Evolutionary conservation across 2,329 filamentous ascomycete species (phyloP).

Genomic region (Cladosporium sp.): DNA sequence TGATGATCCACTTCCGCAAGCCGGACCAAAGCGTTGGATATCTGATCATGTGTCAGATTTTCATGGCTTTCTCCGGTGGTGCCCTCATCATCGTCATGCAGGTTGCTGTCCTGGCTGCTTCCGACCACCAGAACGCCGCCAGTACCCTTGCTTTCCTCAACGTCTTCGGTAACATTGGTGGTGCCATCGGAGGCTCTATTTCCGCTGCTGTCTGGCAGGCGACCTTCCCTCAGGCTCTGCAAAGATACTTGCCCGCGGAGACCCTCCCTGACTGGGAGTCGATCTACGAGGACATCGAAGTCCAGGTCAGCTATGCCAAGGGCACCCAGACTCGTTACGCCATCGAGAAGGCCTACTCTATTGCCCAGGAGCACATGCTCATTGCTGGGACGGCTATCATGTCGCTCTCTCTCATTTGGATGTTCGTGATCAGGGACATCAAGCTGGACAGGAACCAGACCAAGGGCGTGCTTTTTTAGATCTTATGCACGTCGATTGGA

Average conservation of each 20-base stretch:
- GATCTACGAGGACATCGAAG: conserved; percentile 31
- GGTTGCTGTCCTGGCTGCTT: conserved; percentile 33
- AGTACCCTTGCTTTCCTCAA: conserved; percentile 32
- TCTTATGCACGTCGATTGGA: too few relatives aligned
- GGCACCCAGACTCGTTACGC: conserved; percentile 40
- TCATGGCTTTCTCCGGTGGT: conserved; percentile 32
- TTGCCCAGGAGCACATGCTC: conserved; percentile 21
- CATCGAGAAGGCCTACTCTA: conserved; percentile 42
- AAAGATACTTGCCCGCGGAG: conserved; percentile 41
- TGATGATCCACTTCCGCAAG: conserved; percentile 36
- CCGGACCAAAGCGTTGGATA: conserved; percentile 31
- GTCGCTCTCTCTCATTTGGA: conserved; percentile 19
- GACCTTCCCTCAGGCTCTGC: conserved; percentile 17
- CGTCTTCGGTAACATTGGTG: conserved; percentile 32
- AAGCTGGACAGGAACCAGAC: conserved; percentile 23
- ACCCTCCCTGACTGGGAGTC: conserved; percentile 28
- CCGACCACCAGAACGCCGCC: conserved; percentile 33
- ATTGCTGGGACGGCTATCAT: conserved; percentile 21
- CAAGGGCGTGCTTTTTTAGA: conserved; percentile 21
- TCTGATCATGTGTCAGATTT: conserved; percentile 38
- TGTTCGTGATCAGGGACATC: conserved; percentile 23
- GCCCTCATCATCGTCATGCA: conserved; percentile 29
- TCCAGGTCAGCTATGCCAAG: conserved; percentile 38
- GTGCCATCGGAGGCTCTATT: conserved; percentile 32
- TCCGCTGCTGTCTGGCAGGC: conserved; percentile 35